A percentile compares a stretch with the other conserved stretches of the same genome.
Conservation (phyloP, 257 asterid species). For the Solanum pinnatisectum region DNA sequence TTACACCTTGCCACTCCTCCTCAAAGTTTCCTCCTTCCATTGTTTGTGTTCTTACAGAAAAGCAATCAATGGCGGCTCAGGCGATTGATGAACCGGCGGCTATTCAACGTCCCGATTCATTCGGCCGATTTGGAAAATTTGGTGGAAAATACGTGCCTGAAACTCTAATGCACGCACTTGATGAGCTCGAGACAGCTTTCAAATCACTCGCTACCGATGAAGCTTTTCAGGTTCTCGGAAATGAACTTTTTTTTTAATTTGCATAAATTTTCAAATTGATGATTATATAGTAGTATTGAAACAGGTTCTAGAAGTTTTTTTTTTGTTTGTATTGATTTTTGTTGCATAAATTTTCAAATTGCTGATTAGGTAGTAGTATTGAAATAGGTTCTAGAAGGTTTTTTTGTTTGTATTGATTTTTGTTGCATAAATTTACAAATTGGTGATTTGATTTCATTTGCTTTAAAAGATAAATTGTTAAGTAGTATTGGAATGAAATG, state of each 20-base stretch:
- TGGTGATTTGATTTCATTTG: neutral
- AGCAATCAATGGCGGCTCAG: constrained; percentile 27
- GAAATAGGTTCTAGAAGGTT: constrained; percentile 31
- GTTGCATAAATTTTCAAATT: neutral
- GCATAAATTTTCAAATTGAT: neutral
- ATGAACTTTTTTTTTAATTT: neutral
- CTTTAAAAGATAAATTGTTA: neutral
- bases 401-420: neutral
- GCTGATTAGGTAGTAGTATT: neutral
- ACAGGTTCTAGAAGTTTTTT: constrained; percentile 31
- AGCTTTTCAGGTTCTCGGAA: constrained; percentile 58
- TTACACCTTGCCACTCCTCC: constrained; percentile 7
- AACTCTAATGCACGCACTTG: constrained; percentile 80
- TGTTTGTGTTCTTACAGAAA: constrained; percentile 18
- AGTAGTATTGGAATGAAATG: neutral
- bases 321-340: neutral
- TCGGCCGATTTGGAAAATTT: constrained; percentile 80
- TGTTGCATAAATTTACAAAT: neutral
- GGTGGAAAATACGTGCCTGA: constrained; percentile 95
- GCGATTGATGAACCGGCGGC: constrained; percentile 15
- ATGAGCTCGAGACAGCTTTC: constrained; percentile 90
- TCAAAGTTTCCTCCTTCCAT: neutral
- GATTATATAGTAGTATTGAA: neutral
- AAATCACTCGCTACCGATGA: constrained; percentile 44
- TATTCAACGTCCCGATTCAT: constrained; percentile 65